Base-by-base conservation (phyloP, 768 basidiomycete genomes). In the Megacollybia marginata region DNA sequence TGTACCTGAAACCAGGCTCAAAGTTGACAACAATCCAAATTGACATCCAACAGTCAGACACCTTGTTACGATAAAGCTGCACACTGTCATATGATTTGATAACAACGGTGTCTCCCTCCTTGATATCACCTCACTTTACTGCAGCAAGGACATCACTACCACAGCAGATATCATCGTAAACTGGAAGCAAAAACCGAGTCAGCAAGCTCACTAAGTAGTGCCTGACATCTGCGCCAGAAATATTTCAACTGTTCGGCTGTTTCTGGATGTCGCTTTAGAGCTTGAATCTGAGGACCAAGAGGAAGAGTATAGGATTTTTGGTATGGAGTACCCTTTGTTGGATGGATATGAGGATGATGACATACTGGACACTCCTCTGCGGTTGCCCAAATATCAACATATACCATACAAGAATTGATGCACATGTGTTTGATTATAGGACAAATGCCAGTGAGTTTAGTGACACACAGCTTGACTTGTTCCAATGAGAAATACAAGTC, bases 31-130 rank as follows among this genome's bases (percentile, higher is more conserved):
- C 40, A 1, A 75, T 49, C 69, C 68, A 72, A 1, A 74, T 69
- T 13, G 59, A 64, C 0, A 68, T 60, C 66, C 67, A 68, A 12
- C 59, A 62, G 20, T 61, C 57, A 5, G 70, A 62, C 2, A 13
- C 42, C 53, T 72, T 73, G 53, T 57, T 58, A 5, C 49, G 49
- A 51, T 71, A 72, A 2, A 75, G 62, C 50, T 75, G 73, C 0
- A 68, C 65, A 1, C 73, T 69, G 46, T 76, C 67, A 9, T 71
- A 54, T 0, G 69, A 73, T 0, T 65, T 48, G 49, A 71, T 57
- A 2, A 74, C 52, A 5, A 69, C 47, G 0, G 63, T 62, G 33
- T 73, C 65, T 11, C 55, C n/a, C 2, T 48, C 33, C 5, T 47
- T 44, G 32, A 63, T 51, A 12, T 42, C 20, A 4, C 52, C 54